These are phyloP conservation scores for Escallonia herrerae DNA, from an alignment of 129 eudicot species.

Conservation along the genomic window DNA sequence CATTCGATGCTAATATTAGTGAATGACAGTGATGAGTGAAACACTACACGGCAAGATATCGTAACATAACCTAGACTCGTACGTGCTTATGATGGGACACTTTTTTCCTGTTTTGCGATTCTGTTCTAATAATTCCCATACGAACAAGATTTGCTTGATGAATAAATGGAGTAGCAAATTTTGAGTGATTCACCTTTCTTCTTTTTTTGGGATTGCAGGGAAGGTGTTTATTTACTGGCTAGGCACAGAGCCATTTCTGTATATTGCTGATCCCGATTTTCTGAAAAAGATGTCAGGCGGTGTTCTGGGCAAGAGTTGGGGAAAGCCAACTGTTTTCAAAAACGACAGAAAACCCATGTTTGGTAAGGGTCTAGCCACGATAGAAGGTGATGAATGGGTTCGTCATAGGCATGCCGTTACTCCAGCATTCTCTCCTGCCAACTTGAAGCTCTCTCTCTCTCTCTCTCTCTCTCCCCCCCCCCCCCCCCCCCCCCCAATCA, in stretches of 20 bases:
- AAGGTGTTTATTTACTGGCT: constrained; percentile 86
- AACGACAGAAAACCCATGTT: constrained; percentile 85
- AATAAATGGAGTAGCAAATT: too few species aligned
- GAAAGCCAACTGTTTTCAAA: constrained; percentile 87
- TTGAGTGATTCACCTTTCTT: too few species aligned
- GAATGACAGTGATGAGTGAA: too few species aligned
- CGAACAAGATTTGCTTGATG: too few species aligned
- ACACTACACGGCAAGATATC: too few species aligned
- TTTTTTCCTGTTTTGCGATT: too few species aligned
- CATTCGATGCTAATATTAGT: too few species aligned
- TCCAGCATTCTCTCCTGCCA: constrained; percentile 86
- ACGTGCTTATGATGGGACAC: too few species aligned
- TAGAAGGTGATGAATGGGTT: constrained; percentile 91
- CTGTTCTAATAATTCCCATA: too few species aligned
- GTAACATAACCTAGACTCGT: too few species aligned
- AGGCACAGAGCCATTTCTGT: constrained; percentile 87
- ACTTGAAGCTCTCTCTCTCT: constrained; percentile 44
- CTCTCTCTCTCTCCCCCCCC: not conserved
- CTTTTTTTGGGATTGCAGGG: constrained; percentile 34
- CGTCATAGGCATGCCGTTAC: constrained; percentile 80
- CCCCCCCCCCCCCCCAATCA: too few species aligned
- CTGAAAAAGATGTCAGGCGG: constrained; percentile 59
- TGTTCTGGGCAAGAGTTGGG: constrained; percentile 84
- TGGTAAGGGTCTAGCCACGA: constrained; percentile 81
- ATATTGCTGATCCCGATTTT: constrained; percentile 79